These are phyloP conservation scores for Exophiala spinifera DNA, from an alignment of 2,329 filamentous ascomycete species.

Conservation along the genomic window DNA sequence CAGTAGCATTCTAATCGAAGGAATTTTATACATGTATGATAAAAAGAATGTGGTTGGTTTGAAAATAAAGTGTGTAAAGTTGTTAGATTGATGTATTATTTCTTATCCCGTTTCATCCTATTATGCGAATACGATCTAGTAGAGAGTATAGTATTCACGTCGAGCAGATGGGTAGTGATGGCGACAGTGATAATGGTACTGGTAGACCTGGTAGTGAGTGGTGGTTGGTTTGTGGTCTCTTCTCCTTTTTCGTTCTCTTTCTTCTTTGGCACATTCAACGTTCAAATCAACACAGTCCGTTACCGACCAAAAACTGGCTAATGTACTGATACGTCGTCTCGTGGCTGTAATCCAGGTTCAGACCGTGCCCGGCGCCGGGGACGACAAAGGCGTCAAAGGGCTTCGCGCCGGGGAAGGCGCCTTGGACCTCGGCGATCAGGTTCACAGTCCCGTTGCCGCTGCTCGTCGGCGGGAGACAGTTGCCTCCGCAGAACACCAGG, in stretches of 20 bases:
- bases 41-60: too few species aligned
- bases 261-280: neutral
- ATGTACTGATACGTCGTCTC: slow-evolving; percentile 38
- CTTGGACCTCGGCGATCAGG: slow-evolving; percentile 46
- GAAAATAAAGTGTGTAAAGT: too few species aligned
- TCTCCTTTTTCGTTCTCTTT: neutral
- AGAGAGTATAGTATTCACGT: too few species aligned
- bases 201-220: too few species aligned
- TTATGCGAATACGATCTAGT: too few species aligned
- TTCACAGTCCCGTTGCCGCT: slow-evolving; percentile 36
- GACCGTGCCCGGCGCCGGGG: slow-evolving; percentile 49
- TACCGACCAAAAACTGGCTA: slow-evolving; percentile 7
- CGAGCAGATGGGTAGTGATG: too few species aligned
- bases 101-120: too few species aligned
- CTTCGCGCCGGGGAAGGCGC: slow-evolving; percentile 46
- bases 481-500: slow-evolving; percentile 60
- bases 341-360: slow-evolving; percentile 49
- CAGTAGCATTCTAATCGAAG: too few species aligned
- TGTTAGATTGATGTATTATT: too few species aligned
- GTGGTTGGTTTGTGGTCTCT: too few species aligned
- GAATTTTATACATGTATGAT: neutral
- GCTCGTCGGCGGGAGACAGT: slow-evolving; percentile 50
- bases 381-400: slow-evolving; percentile 56
- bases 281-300: neutral
- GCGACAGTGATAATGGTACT: too few species aligned